phyloP scores from a whole-genome alignment of 1,284 basidiomycete genomes.

The Rhodotorula sp. region DNA sequence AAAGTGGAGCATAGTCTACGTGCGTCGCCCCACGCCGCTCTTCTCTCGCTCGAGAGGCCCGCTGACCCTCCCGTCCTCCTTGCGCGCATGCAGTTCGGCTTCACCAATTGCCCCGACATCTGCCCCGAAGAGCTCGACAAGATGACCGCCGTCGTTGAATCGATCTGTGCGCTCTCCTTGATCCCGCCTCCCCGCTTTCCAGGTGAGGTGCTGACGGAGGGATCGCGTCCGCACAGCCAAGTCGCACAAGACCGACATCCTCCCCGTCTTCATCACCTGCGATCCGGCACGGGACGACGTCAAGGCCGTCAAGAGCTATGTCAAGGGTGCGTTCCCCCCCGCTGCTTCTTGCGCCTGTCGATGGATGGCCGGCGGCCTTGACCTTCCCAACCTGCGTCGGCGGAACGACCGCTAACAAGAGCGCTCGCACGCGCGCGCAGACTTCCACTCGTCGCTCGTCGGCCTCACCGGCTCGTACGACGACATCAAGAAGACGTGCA shows the following conservation, averaged over 20 bases:
- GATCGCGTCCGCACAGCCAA: conserved; percentile 30
- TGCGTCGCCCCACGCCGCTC: conserved; percentile 38
- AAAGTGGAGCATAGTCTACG: conserved; percentile 80
- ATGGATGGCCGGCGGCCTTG: not conserved
- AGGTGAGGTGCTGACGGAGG: not conserved
- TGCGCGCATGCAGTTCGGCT: conserved; percentile 66
- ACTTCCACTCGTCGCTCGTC: conserved; percentile 88
- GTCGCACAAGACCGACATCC: conserved; percentile 68
- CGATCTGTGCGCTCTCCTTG: conserved; percentile 62
- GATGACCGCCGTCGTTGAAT: conserved; percentile 78
- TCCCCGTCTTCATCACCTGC: conserved; percentile 91
- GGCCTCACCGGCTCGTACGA: conserved; percentile 86
- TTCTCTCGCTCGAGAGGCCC: not conserved
- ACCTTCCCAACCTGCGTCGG: not conserved
- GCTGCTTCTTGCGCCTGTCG: not conserved
- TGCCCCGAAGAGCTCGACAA: conserved; percentile 99
- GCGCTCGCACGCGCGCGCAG: conserved; percentile 50
- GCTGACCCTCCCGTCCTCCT: not conserved
- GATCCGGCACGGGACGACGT: conserved; percentile 90
- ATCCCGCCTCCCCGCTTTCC: not conserved
- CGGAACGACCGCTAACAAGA: not conserved
- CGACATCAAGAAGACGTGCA: conserved; percentile 85
- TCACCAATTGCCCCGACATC: conserved; percentile 97
- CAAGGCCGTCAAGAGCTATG: conserved; percentile 58
- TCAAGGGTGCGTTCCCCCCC: conserved; percentile 52